Conservation (phyloP, 2,329 filamentous ascomycete species). For the Colletotrichum sp. region DNA sequence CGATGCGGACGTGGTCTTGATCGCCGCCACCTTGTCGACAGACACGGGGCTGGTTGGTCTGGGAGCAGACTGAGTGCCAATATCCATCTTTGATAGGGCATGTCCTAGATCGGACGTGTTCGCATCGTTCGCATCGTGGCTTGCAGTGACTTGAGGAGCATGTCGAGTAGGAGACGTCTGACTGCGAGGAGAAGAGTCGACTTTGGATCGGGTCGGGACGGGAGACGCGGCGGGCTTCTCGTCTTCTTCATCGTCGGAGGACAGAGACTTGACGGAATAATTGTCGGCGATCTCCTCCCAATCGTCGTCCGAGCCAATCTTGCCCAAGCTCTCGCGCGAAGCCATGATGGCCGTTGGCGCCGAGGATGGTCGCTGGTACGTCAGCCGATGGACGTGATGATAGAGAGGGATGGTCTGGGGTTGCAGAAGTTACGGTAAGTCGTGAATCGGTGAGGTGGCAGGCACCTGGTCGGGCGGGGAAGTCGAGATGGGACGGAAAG, state of each 20-base stretch:
- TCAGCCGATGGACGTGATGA: neutral
- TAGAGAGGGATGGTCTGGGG: fast-evolving
- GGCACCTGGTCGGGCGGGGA: neutral
- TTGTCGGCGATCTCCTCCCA: constrained; percentile 31
- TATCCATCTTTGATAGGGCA: fast-evolving
- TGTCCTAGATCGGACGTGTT: fast-evolving
- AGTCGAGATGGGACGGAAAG: neutral
- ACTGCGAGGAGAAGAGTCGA: neutral
- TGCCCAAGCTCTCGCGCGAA: neutral
- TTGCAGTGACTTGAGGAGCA: neutral
- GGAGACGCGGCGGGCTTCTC: neutral
- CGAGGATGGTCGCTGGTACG: neutral
- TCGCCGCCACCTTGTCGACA: neutral
- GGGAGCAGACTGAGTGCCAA: neutral
- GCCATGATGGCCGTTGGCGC: neutral
- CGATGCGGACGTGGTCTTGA: neutral
- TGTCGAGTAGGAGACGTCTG: neutral
- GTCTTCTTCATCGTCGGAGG: constrained; percentile 24
- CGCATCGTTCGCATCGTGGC: neutral
- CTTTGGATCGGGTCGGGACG: neutral
- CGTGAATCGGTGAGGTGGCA: neutral
- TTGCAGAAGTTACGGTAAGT: neutral
- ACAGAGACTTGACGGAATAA: constrained; percentile 30
- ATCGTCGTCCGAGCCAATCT: constrained; percentile 23
- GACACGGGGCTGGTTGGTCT: neutral